Percentiles rank a stretch among this genome's conserved stretches.
Conservation (phyloP, 2,329 filamentous ascomycete genomes). For the Salinomyces thailandicus region DNA sequence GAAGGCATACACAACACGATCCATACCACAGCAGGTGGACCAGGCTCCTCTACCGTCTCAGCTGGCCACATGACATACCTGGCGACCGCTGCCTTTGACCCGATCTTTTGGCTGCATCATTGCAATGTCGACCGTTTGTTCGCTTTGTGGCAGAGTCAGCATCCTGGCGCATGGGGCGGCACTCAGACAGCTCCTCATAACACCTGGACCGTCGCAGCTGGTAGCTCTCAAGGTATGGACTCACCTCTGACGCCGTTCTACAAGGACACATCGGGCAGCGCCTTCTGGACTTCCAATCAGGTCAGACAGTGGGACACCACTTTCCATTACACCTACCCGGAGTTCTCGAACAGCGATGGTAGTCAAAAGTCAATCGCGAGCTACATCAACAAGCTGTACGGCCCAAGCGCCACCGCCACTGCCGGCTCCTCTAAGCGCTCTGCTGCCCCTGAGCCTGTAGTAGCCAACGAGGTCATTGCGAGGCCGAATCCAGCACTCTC, state of each 20-base stretch:
- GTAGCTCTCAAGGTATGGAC: constrained; percentile 12
- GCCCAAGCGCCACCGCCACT: constrained; percentile 26
- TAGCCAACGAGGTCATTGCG: neutral
- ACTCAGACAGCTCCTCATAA: constrained; percentile 16
- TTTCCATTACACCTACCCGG: constrained; percentile 66
- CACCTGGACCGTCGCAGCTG: constrained; percentile 22
- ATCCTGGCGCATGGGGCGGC: constrained; percentile 18
- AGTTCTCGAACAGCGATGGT: constrained; percentile 39
- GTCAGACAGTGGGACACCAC: constrained; percentile 45
- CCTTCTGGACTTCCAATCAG: constrained; percentile 57
- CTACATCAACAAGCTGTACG: constrained; percentile 46
- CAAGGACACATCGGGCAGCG: constrained; percentile 41
- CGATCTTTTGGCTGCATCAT: constrained; percentile 28
- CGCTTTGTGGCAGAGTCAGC: constrained; percentile 24
- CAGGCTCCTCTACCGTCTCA: constrained; percentile 7
- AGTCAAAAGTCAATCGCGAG: constrained; percentile 33
- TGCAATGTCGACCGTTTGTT: constrained; percentile 25
- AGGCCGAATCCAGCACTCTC: neutral
- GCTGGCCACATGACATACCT: constrained; percentile 25
- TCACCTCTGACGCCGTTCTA: constrained; percentile 51
- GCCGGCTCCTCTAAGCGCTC: constrained; percentile 12
- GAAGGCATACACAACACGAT: constrained; percentile 28
- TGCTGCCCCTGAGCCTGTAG: constrained; percentile 3
- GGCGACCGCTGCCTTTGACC: constrained; percentile 22
- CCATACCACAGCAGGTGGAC: constrained; percentile 22